These are phyloP conservation scores for Wickerhamiella allomyrinae DNA, from an alignment of 805 yeast genomes.

Conservation along the genomic window DNA sequence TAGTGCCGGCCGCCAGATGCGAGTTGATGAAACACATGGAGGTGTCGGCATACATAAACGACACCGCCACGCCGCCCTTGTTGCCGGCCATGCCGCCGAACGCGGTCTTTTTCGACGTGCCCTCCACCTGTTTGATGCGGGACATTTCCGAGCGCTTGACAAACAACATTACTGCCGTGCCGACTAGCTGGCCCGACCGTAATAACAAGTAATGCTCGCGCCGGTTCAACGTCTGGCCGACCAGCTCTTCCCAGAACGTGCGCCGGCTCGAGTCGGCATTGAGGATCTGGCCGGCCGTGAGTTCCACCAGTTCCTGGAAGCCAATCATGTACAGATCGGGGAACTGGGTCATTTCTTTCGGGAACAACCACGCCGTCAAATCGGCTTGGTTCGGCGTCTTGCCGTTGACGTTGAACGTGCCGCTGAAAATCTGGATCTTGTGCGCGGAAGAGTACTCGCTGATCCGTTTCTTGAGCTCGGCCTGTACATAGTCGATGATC, in stretches of 20 bases:
- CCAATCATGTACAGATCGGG: slow-evolving; percentile 76
- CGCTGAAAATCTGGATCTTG: slow-evolving; percentile 54
- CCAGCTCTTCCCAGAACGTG: slow-evolving; percentile 60
- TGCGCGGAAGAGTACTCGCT: slow-evolving; percentile 45
- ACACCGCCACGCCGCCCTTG: slow-evolving; percentile 89
- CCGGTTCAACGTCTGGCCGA: slow-evolving; percentile 47
- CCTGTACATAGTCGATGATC: slow-evolving; percentile 65
- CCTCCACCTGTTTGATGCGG: slow-evolving; percentile 69
- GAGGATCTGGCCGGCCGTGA: slow-evolving; percentile 80
- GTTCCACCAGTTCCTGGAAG: slow-evolving; percentile 84
- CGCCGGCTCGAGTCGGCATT: slow-evolving; percentile 74
- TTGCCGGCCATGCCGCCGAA: slow-evolving; percentile 95
- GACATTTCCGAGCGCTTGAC: slow-evolving; percentile 45
- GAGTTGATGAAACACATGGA: slow-evolving; percentile 75
- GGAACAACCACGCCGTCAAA: slow-evolving; percentile 69
- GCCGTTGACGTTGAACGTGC: slow-evolving; percentile 84
- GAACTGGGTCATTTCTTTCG: slow-evolving; percentile 25
- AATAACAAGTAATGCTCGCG: slow-evolving; percentile 45
- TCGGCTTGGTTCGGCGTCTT: slow-evolving; percentile 37
- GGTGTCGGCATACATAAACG: slow-evolving; percentile 70
- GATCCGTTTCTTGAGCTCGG: slow-evolving; percentile 38
- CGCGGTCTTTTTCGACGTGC: slow-evolving; percentile 91
- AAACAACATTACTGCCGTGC: slow-evolving; percentile 63
- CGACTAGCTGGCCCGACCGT: slow-evolving; percentile 84
- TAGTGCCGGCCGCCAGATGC: slow-evolving; percentile 87